phyloP scores from a whole-genome alignment of 352 stramenopile species.

The Phytophthora sansomeana region DNA sequence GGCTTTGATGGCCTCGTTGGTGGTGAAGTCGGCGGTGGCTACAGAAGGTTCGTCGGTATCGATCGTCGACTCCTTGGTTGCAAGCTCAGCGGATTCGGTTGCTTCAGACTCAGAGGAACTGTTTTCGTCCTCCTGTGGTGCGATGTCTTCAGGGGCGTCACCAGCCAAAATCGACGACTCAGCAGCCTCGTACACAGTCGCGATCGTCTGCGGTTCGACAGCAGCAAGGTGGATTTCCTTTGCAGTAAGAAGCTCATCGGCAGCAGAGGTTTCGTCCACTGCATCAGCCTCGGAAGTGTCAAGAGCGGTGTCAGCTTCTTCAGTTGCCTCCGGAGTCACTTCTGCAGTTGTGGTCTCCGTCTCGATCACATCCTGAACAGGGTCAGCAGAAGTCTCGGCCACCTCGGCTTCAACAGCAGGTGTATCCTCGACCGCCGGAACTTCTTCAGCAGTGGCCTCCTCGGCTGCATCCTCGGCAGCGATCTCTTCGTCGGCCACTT shows the following conservation, averaged over 20 bases:
- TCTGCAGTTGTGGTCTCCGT: not conserved
- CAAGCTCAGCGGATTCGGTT: slow-evolving; percentile 7
- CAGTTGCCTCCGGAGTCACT: not conserved
- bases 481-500: not conserved
- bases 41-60: slow-evolving; percentile 18
- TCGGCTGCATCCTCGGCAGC: not conserved
- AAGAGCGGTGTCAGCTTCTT: slow-evolving; percentile 4
- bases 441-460: slow-evolving; percentile 4
- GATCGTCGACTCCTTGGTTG: not conserved
- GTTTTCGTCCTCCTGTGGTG: not conserved
- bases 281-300: not conserved
- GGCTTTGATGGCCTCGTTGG: slow-evolving; percentile 16
- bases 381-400: slow-evolving; percentile 6
- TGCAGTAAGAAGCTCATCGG: slow-evolving; percentile 3
- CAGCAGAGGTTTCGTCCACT: not conserved
- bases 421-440: not conserved
- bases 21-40: slow-evolving; percentile 34
- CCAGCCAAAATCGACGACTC: slow-evolving; percentile 18
- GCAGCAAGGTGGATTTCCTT: slow-evolving; percentile 14
- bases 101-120: not conserved
- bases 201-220: slow-evolving; percentile 18
- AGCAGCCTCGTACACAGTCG: slow-evolving; percentile 11
- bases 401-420: slow-evolving; percentile 1
- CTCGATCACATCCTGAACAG: slow-evolving; percentile 6
- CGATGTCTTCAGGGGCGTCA: slow-evolving; percentile 5